Conservation (phyloP, 768 basidiomycete genomes). For the Mycena indigotica region DNA sequence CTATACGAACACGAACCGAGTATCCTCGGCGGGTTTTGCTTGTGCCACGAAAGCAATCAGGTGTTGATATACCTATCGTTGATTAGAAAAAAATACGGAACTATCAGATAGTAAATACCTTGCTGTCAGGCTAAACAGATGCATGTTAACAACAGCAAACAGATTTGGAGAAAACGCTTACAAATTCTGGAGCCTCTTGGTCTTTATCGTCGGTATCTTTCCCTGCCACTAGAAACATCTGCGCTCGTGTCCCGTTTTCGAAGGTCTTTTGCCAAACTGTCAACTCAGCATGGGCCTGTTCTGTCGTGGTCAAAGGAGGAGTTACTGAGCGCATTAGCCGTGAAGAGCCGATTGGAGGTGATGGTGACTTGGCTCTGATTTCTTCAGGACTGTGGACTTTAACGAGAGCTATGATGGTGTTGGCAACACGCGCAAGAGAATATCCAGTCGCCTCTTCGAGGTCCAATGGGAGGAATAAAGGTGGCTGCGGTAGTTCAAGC, state of each 20-base stretch:
- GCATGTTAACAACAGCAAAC: background rate
- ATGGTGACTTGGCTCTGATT: background rate
- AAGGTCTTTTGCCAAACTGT: background rate
- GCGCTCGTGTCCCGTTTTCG: background rate
- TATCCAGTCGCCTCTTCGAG: slow-evolving; percentile 50
- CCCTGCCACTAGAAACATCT: background rate
- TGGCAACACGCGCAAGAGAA: slow-evolving; percentile 52
- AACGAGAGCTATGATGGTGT: slow-evolving; percentile 51
- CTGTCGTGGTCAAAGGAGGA: background rate
- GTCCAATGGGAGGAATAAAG: slow-evolving; percentile 51
- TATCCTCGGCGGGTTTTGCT: slow-evolving; percentile 11
- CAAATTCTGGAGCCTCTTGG: slow-evolving; percentile 10
- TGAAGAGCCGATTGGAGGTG: background rate
- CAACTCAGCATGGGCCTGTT: background rate
- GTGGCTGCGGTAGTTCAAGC: slow-evolving; percentile 43
- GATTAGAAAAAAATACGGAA: background rate
- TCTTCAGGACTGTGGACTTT: slow-evolving; percentile 24
- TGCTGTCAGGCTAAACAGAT: slow-evolving; percentile 15
- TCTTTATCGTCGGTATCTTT: background rate
- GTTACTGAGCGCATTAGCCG: background rate
- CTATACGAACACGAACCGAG: slow-evolving; percentile 1
- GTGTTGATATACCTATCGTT: slow-evolving; percentile 10
- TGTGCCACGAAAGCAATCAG: slow-evolving; percentile 15
- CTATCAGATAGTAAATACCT: slow-evolving; percentile 1
- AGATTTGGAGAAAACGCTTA: slow-evolving; percentile 1